Base-by-base conservation (phyloP, 345 rosid species). In the Sonneratia alba region DNA sequence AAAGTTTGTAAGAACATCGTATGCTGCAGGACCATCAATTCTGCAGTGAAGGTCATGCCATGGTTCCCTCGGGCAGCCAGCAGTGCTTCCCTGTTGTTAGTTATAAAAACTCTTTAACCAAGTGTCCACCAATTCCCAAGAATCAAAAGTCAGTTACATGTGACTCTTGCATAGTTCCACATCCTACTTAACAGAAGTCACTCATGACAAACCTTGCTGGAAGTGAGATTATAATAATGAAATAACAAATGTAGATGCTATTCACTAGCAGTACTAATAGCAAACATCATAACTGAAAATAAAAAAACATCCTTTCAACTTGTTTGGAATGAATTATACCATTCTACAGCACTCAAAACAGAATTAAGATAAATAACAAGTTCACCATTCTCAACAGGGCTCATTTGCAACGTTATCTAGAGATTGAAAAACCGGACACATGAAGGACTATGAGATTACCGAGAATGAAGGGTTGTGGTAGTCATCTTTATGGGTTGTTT, bases 1-100 rank as follows among this genome's bases (percentile, higher is more conserved):
- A 77, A 94, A 94, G 83, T 90, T 94, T n/a, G 86, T 80, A 69
- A 94, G 81, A 65, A 94, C 92, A 74, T 94, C 98, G 74, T 94
- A 94, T 12, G 98, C 98, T 61, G 97, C 98, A 68, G 98, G 97
- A 69, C 97, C 97, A 84, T 91, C 96, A 77, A 94, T 90, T 85
- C 67, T 88, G 72, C 87, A 61, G 85, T 94, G 98, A 85, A 94
- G 74, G 84, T 94, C 98, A 83, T 94, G 98, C 98, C 98, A 94
- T 36, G 97, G 91, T 77, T 91, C 97, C 81, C 98, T 83, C 66
- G 96, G 96, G 70, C 93, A 86, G 63, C 96, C 95, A n/a, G 80
- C 74, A 43, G 79, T 70, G 76, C 69, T 82, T 71, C 92, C 96
- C 98, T 94, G 79, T 62, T 57, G 18, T 68, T 7, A 13, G 66